Evolutionary conservation across 2,329 filamentous ascomycete genomes (phyloP), one percentile per base, ranked within the genome.

Genomic region (Talaromyces piceae): DNA sequence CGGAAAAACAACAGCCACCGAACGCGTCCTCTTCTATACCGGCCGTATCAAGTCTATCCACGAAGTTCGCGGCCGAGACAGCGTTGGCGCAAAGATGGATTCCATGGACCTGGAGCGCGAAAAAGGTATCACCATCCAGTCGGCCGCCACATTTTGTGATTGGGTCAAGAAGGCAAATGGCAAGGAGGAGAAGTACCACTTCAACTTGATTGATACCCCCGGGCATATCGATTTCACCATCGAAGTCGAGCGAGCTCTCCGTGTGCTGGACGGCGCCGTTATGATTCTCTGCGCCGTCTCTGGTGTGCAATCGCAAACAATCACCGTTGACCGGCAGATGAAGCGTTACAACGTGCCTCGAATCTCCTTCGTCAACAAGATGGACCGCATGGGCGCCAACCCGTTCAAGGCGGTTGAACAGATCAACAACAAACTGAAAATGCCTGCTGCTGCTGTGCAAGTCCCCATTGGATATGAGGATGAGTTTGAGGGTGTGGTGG

Each of bases 221-320:
- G 93, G 93, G 41, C 93, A 98, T 73, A 97, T 98, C 65, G 93
- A 98, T 70, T 98, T 98, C 67, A 98, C 93, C 12, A 97, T 98
- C 58, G 93, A 98, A 73, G 93, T 98, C 44, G 93, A 98, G 77
- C 82, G 93, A 69, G 93, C 93, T 52, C 75, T 98, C 67, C 83
- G 93, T 68, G 93, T 98, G 54, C 79, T 98, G 39, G 93, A 98
- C 65, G 93, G 93, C 57, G 93, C 93, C 51, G 90, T 96, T 67
- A 95, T 98, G 91, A 95, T 98, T 70, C 79, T 98, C 51, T 98
- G 93, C 68, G 93, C 93, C 56, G 93, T 97, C 55, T 95, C 88
- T 63, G 93, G 93, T 66, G 93, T 98, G 28, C 93, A 98, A 73
- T 91, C 86, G 66, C 93, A 98, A 74, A 98, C 93, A 18, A 96